phyloP scores from a whole-genome alignment of 306 rosid genomes.

The Clitoria ternatea region DNA sequence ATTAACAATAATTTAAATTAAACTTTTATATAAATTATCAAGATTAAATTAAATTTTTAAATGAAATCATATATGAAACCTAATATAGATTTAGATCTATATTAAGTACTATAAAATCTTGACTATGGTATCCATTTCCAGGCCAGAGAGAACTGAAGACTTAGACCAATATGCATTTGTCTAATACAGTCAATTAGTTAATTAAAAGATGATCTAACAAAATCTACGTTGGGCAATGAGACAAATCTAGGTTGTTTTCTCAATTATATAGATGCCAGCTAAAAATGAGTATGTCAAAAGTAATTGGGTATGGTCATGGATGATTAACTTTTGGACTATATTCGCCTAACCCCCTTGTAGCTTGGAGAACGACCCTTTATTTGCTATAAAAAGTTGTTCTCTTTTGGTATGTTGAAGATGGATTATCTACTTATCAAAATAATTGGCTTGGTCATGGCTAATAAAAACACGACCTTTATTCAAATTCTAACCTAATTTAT shows the following conservation, averaged over 20 bases:
- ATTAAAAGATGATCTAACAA: conserved; percentile 9
- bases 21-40: no score
- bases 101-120: no score
- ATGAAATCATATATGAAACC: no score
- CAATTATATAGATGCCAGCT: conserved; percentile 27
- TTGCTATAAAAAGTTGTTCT: not conserved
- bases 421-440: conserved; percentile 2
- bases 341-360: not conserved
- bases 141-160: conserved; percentile 10
- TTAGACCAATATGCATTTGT: conserved; percentile 3
- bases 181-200: not conserved
- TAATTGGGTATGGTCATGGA: not conserved
- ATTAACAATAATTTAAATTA: no score
- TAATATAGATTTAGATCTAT: no score
- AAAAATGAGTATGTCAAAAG: conserved; percentile 22
- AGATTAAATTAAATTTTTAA: no score
- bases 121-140: no score
- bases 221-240: conserved; percentile 3
- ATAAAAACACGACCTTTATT: not conserved
- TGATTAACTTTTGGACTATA: not conserved
- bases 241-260: conserved; percentile 21
- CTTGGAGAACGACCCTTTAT: not conserved
- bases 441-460: conserved; percentile 20
- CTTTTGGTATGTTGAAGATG: not conserved
- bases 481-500: not conserved